Evolutionary conservation across 164 flowering plant genomes (phyloP).

Genomic region (Malania oleifera): DNA sequence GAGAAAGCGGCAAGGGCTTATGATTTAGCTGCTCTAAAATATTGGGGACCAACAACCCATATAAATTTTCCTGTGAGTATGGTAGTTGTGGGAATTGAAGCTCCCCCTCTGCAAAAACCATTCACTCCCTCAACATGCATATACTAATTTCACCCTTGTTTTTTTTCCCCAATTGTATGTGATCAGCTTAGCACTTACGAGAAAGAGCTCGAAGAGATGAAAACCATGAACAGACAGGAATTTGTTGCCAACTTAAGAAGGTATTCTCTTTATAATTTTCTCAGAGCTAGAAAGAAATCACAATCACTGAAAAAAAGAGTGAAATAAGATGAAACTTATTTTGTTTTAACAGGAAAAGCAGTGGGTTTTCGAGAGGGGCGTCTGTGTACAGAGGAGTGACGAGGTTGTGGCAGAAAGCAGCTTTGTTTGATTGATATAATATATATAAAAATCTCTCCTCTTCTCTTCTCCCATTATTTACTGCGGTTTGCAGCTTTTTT

Average conservation of each 20-base stretch:
- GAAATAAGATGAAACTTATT: no score
- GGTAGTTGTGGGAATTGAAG: no score
- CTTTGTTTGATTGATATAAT: conserved; percentile 14
- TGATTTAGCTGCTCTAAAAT: conserved; percentile 90
- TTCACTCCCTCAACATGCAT: no score
- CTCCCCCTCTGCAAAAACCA: no score
- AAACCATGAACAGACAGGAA: conserved; percentile 84
- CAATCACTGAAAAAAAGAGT: no score
- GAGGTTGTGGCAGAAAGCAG: conserved; percentile 39
- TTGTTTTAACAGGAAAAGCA: conserved; percentile 65
- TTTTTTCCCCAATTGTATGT: neutral
- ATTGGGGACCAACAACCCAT: conserved; percentile 88
- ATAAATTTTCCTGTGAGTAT: conserved; percentile 79
- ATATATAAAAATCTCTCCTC: conserved; percentile 28
- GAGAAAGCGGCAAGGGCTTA: conserved; percentile 90
- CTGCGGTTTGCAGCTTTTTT: conserved; percentile 40
- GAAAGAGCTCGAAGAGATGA: conserved; percentile 84
- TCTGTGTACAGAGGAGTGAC: conserved; percentile 93
- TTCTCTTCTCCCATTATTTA: conserved; percentile 26
- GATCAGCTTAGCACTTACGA: conserved; percentile 59
- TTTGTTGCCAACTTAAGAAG: conserved; percentile 88
- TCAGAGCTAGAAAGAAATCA: no score
- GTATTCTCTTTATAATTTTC: conserved; percentile 22
- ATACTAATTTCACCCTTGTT: no score
- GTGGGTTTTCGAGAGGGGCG: conserved; percentile 95